phyloP scores from a whole-genome alignment of 108 stramenopile species.

The Pseudonitzschia multistriata region DNA sequence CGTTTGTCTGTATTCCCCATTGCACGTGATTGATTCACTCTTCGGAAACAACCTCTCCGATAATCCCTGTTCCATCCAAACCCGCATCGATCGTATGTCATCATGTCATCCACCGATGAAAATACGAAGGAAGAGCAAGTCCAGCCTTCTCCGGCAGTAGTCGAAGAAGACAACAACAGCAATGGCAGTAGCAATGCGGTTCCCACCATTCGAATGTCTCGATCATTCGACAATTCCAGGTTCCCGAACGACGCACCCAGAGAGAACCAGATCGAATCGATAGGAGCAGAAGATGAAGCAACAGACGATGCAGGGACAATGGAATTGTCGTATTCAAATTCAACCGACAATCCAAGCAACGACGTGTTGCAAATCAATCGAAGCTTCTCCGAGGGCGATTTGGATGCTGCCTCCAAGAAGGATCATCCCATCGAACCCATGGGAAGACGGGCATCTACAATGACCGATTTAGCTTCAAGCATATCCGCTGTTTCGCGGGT shows the following conservation, averaged over 20 bases:
- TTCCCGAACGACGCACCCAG: background rate
- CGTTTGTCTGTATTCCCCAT: no score
- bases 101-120: no score
- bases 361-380: background rate
- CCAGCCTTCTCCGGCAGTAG: no score
- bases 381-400: background rate
- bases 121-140: no score
- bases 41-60: no score
- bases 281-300: background rate
- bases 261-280: background rate
- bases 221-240: background rate
- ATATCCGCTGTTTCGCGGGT: background rate
- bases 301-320: background rate
- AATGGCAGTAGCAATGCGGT: background rate
- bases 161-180: background rate
- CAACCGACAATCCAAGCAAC: background rate
- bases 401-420: background rate
- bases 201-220: background rate
- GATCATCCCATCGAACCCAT: background rate
- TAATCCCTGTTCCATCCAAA: no score
- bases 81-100: no score
- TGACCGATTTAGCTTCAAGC: background rate
- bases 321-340: background rate
- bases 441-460: background rate
- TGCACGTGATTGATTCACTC: no score